phyloP scores from a whole-genome alignment of 1,284 basidiomycete species.

The Cutaneotrichosporon daszewskae region DNA sequence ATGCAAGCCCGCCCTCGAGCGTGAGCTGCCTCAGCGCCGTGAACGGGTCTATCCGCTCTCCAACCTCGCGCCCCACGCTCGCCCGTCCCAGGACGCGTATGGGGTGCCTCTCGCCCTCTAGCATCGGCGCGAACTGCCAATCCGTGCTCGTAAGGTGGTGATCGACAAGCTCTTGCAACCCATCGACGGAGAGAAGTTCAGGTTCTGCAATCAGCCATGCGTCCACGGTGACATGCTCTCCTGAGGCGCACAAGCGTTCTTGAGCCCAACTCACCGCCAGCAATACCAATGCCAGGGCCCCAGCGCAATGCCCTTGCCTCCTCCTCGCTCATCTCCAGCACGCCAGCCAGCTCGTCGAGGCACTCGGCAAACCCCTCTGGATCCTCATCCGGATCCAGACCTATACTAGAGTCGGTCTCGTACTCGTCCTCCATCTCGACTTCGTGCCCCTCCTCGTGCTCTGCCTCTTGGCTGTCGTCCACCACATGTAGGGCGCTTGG shows the following conservation, averaged over 20 bases:
- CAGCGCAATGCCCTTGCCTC: slow-evolving; percentile 35
- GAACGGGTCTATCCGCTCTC: slow-evolving; percentile 4
- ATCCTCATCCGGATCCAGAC: slow-evolving; percentile 34
- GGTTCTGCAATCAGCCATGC: not conserved
- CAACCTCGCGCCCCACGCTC: slow-evolving; percentile 5
- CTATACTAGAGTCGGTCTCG: slow-evolving; percentile 18
- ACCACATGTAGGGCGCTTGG: not conserved
- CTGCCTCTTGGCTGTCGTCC: too few species aligned
- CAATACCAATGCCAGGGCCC: slow-evolving; percentile 26
- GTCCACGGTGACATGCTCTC: too few species aligned
- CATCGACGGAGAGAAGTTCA: slow-evolving; percentile 20
- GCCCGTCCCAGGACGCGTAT: slow-evolving; percentile 23
- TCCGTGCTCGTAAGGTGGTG: slow-evolving; percentile 33
- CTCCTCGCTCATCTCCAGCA: slow-evolving; percentile 34
- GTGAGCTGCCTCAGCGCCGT: slow-evolving; percentile 3
- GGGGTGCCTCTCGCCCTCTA: slow-evolving; percentile 14
- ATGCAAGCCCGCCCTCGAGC: slow-evolving; percentile 8
- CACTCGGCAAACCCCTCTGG: slow-evolving; percentile 34
- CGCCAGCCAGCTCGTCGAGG: slow-evolving; percentile 41
- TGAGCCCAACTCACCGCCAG: slow-evolving; percentile 9
- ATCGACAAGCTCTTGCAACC: slow-evolving; percentile 31
- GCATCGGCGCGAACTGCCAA: slow-evolving; percentile 29
- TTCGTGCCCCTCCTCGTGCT: not conserved
- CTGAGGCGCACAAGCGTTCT: too few species aligned
- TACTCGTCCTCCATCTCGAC: not conserved